Evolutionary conservation across 345 rosid species (phyloP), one percentile per base, ranked within the genome.

Genomic region (Hibiscus syriacus): DNA sequence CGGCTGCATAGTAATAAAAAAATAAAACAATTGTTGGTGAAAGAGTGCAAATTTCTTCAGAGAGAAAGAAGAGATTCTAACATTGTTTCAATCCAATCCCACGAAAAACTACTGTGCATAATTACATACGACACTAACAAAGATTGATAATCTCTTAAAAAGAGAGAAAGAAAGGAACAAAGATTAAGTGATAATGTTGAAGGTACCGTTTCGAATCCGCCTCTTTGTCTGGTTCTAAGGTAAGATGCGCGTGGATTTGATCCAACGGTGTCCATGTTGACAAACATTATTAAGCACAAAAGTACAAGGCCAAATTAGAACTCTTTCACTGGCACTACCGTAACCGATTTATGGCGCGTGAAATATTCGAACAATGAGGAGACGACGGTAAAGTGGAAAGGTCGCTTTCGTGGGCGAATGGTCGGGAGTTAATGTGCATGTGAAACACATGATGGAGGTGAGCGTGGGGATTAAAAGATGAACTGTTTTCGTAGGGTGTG

Each of bases 141-240:
- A 9, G 25, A 34, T 17, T 34, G 23, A 20, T 59, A 22, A 34
- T 59, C 17, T 32, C 10, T 30, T 10, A 9, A 25, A 25, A 9
- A n/a, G 12, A 53, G 10, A 13, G 3, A 52, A 2, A 22, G 16
- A 3, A 10, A n/a, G n/a, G n/a, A n/a, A n/a, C n/a, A n/a, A n/a
- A 46, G 11, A 12, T 3, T 0, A 8, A 10, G 2, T 7, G 39
- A 8, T 19, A 9, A 8, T 48, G 17, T 17, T 49, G 4, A 34
- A 32, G 43, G 45, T 34, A 58, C 45, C 62, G 26, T 57, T 59
- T 59, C 16, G 64, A 59, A 59, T 59, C 64, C 45, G 45, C 64
- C 53, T 67, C 52, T 55, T 67, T 67, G 59, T 67, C 52, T 30
- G 58, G 27, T 30, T 66, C 39, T 36, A 10, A 36, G 39, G 39